These are phyloP conservation scores for Laburnicola sp. DNA, from an alignment of 2,329 filamentous ascomycete species.

Conservation along the genomic window DNA sequence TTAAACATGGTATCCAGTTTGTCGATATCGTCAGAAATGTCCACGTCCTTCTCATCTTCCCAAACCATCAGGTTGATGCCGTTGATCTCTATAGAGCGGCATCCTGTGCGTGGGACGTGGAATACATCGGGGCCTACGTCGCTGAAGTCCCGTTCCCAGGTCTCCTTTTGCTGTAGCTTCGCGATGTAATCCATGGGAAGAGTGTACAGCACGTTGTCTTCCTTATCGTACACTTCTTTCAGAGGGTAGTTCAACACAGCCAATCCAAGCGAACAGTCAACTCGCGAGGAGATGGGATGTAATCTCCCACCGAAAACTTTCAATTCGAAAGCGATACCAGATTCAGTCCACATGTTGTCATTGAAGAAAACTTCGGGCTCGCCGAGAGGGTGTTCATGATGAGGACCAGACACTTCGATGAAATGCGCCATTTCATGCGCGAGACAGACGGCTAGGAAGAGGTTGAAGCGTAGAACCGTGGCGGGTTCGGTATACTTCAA, in stretches of 20 bases:
- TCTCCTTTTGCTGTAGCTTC: conserved; percentile 43
- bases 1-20: conserved; percentile 41
- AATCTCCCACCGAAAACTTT: conserved; percentile 46
- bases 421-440: conserved; percentile 48
- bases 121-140: conserved; percentile 29
- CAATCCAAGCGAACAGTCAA: conserved; percentile 45
- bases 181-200: conserved; percentile 47
- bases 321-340: conserved; percentile 45
- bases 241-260: conserved; percentile 43
- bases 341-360: conserved; percentile 47
- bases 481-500: conserved; percentile 44
- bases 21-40: conserved; percentile 45
- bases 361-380: conserved; percentile 45
- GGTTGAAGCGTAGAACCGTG: conserved; percentile 47
- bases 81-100: conserved; percentile 42
- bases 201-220: conserved; percentile 44
- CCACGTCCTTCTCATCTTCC: conserved; percentile 45
- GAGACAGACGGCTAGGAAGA: conserved; percentile 45
- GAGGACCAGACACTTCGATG: conserved; percentile 44
- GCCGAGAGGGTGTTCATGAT: conserved; percentile 40
- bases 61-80: conserved; percentile 46
- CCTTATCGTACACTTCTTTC: conserved; percentile 42
- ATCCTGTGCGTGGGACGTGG: conserved; percentile 45
- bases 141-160: conserved; percentile 42
- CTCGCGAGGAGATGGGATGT: conserved; percentile 43